These are phyloP conservation scores for Cantharellus anzutake DNA, from an alignment of 768 basidiomycete genomes.

Conservation along the genomic window DNA sequence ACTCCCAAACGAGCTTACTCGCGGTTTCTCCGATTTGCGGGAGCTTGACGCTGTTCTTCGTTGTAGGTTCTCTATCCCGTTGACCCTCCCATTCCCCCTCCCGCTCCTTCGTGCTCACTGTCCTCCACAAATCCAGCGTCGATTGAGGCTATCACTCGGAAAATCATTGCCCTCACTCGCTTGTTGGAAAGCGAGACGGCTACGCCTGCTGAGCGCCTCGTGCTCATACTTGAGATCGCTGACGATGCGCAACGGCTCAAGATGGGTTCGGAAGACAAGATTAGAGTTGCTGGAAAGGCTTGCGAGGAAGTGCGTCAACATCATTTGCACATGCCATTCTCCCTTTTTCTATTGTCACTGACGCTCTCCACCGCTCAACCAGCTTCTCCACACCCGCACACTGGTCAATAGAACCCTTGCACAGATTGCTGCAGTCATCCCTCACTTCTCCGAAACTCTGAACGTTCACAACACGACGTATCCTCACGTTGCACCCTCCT, in stretches of 20 bases:
- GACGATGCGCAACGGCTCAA: conserved; percentile 85
- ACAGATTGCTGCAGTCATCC: conserved; percentile 6
- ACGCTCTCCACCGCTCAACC: neutral
- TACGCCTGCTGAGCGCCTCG: conserved; percentile 44
- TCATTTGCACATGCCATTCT: conserved; percentile 12
- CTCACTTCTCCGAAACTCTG: conserved; percentile 1
- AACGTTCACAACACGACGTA: conserved; percentile 6
- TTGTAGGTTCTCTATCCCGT: conserved; percentile 13
- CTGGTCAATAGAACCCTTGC: neutral
- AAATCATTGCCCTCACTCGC: conserved; percentile 52
- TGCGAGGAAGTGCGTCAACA: conserved; percentile 62
- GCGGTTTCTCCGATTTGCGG: conserved; percentile 86
- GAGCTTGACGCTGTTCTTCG: conserved; percentile 92
- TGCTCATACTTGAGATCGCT: conserved; percentile 79
- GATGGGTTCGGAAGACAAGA: conserved; percentile 94
- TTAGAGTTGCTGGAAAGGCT: conserved; percentile 79
- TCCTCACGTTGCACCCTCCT: conserved; percentile 10
- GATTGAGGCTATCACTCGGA: conserved; percentile 59
- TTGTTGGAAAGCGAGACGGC: conserved; percentile 50
- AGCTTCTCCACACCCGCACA: conserved; percentile 1
- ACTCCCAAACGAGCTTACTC: conserved; percentile 83
- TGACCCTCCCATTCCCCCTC: neutral
- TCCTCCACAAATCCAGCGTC: conserved; percentile 31
- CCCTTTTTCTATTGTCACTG: neutral
- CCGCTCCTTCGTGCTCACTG: neutral